Percentiles rank a stretch among this genome's conserved stretches.
These are phyloP conservation scores for Carnegiea gigantea DNA, from an alignment of 179 eudicot species.

Conservation along the genomic window DNA sequence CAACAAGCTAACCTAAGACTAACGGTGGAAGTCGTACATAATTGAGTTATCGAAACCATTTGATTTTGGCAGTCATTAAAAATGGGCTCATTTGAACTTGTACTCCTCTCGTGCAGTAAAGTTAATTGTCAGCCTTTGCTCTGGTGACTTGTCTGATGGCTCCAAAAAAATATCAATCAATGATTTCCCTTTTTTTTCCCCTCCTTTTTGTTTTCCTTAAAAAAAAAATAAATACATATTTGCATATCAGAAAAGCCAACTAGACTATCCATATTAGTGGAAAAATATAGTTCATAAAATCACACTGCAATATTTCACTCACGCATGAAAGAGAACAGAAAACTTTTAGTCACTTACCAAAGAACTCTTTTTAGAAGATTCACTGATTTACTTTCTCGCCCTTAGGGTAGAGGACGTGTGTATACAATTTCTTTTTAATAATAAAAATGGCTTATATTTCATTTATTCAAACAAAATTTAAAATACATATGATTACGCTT, in stretches of 20 bases:
- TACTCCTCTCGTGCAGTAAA: constrained; percentile 18
- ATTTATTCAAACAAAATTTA: no score
- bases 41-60: constrained; percentile 21
- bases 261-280: no score
- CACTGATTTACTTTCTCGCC: no score
- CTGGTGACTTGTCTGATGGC: constrained; percentile 18
- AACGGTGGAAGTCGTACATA: constrained; percentile 14
- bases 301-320: no score
- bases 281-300: no score
- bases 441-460: no score
- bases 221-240: not conserved
- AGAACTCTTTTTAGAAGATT: no score
- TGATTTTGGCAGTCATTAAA: not conserved
- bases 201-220: not conserved
- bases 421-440: no score
- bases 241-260: not conserved
- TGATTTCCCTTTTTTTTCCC: not conserved
- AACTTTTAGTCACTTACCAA: no score
- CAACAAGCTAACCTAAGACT: constrained; percentile 36
- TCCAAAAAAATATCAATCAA: constrained; percentile 10
- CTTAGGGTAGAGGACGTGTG: no score
- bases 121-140: constrained; percentile 13
- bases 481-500: no score
- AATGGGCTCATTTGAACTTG: not conserved
- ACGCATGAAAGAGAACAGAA: no score